Conservation (phyloP, 225 moss, liverwort and hornwort genomes). For the Climacium dendroides region DNA sequence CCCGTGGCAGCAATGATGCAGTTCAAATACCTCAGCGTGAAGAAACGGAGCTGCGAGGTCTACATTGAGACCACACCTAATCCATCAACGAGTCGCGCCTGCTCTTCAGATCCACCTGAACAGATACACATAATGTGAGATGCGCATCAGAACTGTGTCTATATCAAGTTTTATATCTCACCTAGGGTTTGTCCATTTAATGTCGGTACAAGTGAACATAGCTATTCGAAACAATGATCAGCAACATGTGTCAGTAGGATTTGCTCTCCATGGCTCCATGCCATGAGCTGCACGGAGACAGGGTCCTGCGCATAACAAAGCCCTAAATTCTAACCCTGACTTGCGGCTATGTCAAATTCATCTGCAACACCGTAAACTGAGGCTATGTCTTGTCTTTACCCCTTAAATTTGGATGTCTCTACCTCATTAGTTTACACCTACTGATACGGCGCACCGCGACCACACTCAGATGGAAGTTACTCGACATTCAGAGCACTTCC, state of each 20-base stretch:
- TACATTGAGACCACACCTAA: neutral
- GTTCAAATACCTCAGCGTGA: neutral
- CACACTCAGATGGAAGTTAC: neutral
- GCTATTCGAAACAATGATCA: too few relatives aligned
- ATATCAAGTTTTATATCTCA: neutral
- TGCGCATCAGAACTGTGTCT: neutral
- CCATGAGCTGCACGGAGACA: neutral
- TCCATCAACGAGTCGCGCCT: neutral
- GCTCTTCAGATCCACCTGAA: neutral
- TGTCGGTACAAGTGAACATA: neutral
- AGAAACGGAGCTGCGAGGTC: neutral
- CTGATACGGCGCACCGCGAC: neutral
- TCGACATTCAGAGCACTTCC: neutral
- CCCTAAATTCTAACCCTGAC: neutral
- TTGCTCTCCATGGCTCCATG: neutral
- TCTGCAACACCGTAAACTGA: neutral
- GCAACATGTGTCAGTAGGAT: neutral
- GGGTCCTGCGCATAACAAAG: neutral
- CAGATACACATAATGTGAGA: neutral
- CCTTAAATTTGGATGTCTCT: neutral
- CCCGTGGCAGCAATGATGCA: neutral
- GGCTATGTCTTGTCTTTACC: neutral
- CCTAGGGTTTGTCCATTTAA: neutral
- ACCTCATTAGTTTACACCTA: neutral
- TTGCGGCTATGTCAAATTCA: neutral